Base-by-base conservation (phyloP, 192 early-diverging fungal genomes). In the Linnemannia zychae region DNA sequence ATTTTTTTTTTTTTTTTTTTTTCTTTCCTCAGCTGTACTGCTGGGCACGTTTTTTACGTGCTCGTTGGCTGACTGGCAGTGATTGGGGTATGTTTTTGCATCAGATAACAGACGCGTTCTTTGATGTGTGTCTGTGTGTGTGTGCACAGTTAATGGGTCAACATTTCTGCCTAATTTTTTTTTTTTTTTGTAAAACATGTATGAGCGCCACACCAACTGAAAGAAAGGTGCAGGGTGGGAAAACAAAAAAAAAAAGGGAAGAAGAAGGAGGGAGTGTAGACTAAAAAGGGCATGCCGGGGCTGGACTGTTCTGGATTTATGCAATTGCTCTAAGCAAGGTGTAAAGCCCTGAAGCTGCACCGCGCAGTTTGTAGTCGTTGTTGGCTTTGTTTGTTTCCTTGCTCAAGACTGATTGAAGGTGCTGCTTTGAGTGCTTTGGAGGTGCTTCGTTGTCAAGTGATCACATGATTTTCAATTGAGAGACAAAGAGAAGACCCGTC, bases 211-310 rank as follows among this genome's bases (percentile, higher is more conserved):
- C n/a, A n/a, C n/a, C n/a, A n/a, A n/a, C n/a, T n/a, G n/a, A n/a
- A 69, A 69, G 22, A 11, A 69, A 37, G 9, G 7, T n/a, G 38
- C 33, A 69, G n/a, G 38, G 9, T 20, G 20, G 36, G 18, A 16
- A 36, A 69, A 7, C 22, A 69, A 15, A 38, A 0, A 15, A 69
- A 15, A 16, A 67, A 67, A 67, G 36, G 36, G 20, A 67, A 72
- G n/a, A 72, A 72, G 48, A 72, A 72, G 46, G 47, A 50, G 12
- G 57, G 12, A 12, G 15, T 31, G 0, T 63, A 28, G 28, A 63
- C 57, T 63, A 63, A 63, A 63, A 63, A 31, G 57, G 28, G 57
- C 57, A 63, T 63, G 24, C 57, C 57, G 57, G n/a, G 57, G 57
- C 53, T 57, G 57, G 57, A 49, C 57, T 63, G 12, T 33, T 11